Conservation (phyloP, 2,329 filamentous ascomycete genomes). For the Xylariaceae sp. region DNA sequence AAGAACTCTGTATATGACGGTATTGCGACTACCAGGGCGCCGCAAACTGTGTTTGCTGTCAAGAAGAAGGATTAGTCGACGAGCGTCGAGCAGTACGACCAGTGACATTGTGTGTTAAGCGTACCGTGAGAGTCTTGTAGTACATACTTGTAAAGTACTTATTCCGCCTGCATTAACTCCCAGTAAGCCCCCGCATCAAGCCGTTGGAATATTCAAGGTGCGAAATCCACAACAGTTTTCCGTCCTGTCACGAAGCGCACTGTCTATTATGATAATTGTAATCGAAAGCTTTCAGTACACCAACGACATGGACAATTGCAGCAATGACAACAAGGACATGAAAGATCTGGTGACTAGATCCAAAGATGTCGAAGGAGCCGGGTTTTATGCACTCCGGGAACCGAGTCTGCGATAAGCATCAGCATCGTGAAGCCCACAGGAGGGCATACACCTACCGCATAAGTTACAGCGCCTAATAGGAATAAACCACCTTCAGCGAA, state of each 20-base stretch:
- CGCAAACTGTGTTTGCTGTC: no score
- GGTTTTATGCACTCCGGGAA: slow-evolving; percentile 43
- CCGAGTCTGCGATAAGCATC: slow-evolving; percentile 27
- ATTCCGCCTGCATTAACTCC: no score
- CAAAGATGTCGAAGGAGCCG: slow-evolving; percentile 43
- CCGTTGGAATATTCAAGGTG: no score
- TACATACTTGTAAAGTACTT: no score
- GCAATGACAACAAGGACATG: slow-evolving; percentile 44
- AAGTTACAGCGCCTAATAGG: slow-evolving; percentile 38
- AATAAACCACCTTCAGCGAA: slow-evolving; percentile 37
- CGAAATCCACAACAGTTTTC: no score
- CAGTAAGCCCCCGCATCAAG: no score
- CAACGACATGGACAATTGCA: slow-evolving; percentile 38
- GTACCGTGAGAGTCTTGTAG: no score
- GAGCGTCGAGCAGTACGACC: no score
- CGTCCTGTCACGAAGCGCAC: slow-evolving; percentile 11
- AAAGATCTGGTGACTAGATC: slow-evolving; percentile 46
- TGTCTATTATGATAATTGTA: slow-evolving; percentile 27
- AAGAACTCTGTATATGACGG: no score
- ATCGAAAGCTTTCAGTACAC: slow-evolving; percentile 30
- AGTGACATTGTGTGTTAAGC: no score
- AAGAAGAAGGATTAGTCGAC: no score
- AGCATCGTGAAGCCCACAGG: background rate
- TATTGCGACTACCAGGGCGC: no score
- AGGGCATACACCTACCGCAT: slow-evolving; percentile 33